A percentile compares a stretch with the other conserved stretches of the same genome.
phyloP scores from a whole-genome alignment of 371 early-diverging fungal species.

The Apophysomyces elegans region DNA sequence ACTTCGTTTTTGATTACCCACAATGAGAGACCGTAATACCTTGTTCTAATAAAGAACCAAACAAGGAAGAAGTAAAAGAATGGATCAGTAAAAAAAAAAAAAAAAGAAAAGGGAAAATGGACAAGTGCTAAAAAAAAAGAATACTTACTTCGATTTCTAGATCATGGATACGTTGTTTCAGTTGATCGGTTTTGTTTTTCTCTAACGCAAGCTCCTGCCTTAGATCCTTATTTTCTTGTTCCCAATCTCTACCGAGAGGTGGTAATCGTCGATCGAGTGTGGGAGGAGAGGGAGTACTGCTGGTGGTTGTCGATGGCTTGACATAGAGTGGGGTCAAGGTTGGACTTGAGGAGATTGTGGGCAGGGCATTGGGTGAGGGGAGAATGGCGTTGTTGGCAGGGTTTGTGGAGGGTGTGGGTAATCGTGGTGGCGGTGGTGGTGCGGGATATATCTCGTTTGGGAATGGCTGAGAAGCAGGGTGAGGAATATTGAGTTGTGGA shows the following conservation, averaged over 20 bases:
- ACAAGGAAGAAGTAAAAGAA: not conserved
- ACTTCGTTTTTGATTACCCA: slow-evolving; percentile 2
- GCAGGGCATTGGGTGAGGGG: not conserved
- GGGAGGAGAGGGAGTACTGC: not conserved
- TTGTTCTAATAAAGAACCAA: not conserved
- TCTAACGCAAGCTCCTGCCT: slow-evolving; percentile 6
- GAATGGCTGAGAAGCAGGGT: slow-evolving; percentile 9
- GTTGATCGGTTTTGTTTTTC: not conserved
- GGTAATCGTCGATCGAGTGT: slow-evolving; percentile 1
- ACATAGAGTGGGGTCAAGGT: not conserved
- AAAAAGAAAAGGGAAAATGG: too few species aligned
- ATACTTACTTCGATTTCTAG: slow-evolving; percentile 13
- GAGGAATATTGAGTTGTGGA: slow-evolving; percentile 11
- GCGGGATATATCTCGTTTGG: slow-evolving; percentile 10
- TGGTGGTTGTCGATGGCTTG: not conserved
- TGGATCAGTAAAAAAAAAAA: not conserved
- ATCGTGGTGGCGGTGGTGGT: slow-evolving; percentile 8
- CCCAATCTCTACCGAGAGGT: slow-evolving; percentile 4
- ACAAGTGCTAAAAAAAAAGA: not conserved
- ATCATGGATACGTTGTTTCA: slow-evolving; percentile 17
- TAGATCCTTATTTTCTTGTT: slow-evolving; percentile 7
- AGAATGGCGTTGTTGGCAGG: not conserved
- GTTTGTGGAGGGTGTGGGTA: not conserved
- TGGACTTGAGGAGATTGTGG: not conserved
- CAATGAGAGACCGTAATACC: not conserved